Percentiles rank a stretch among this genome's conserved stretches.
These are phyloP conservation scores for Starmerella khaoyaiensis DNA, from an alignment of 805 yeast genomes.

Conservation along the genomic window DNA sequence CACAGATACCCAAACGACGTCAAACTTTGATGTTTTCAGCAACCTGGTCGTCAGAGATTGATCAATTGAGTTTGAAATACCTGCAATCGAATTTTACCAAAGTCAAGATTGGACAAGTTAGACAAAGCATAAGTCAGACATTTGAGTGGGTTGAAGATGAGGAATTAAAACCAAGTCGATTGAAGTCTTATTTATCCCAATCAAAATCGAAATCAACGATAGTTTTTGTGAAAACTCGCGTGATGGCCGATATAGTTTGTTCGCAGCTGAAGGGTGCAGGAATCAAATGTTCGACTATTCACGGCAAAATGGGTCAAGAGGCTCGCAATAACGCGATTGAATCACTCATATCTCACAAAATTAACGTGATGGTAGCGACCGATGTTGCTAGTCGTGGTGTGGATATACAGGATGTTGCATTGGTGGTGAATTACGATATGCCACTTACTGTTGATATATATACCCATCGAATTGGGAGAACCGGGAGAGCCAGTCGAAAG, in stretches of 20 bases:
- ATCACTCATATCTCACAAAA: conserved; percentile 42
- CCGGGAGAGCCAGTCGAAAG: conserved; percentile 81
- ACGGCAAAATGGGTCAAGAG: conserved; percentile 78
- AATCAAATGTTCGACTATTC: conserved; percentile 48
- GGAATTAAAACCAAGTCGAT: conserved; percentile 1
- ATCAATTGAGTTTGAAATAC: conserved; percentile 50
- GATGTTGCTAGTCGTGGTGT: conserved; percentile 95
- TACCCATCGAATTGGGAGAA: conserved; percentile 87
- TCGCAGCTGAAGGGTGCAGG: conserved; percentile 37
- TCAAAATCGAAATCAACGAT: conserved; percentile 38
- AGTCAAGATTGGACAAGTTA: conserved; percentile 27
- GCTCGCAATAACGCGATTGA: conserved; percentile 68
- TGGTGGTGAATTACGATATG: conserved; percentile 83
- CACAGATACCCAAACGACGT: conserved; percentile 33
- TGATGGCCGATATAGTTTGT: conserved; percentile 50
- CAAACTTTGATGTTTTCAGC: conserved; percentile 91
- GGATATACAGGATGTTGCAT: conserved; percentile 74
- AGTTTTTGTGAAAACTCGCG: conserved; percentile 67
- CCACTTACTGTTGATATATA: conserved; percentile 65
- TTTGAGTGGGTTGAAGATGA: conserved; percentile 37
- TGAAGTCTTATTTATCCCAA: conserved; percentile 27
- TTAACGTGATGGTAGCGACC: conserved; percentile 69
- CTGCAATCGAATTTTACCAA: conserved; percentile 52
- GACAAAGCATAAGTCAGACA: conserved; percentile 40
- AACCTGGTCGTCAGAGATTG: conserved; percentile 69